A percentile compares a stretch with the other conserved stretches of the same genome.
phyloP scores from a whole-genome alignment of 805 yeast species.

The Candida lessepsii region DNA sequence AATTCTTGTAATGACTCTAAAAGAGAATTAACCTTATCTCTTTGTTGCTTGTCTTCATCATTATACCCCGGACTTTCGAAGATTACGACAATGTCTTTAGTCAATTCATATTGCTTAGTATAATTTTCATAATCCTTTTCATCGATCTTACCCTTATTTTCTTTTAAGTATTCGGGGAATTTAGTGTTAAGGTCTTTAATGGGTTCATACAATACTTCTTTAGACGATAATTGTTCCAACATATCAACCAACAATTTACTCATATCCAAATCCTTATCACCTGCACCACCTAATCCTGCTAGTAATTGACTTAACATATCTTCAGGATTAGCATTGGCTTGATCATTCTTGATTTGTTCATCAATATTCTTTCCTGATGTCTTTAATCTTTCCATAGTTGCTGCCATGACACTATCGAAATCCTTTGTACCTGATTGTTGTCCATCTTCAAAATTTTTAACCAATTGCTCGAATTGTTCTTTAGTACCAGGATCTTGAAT shows the following conservation, averaged over 20 bases:
- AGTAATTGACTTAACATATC: slow-evolving; percentile 65
- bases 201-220: slow-evolving; percentile 85
- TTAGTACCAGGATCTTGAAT: slow-evolving; percentile 54
- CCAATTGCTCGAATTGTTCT: slow-evolving; percentile 49
- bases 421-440: slow-evolving; percentile 32
- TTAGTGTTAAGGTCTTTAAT: slow-evolving; percentile 74
- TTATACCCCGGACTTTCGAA: slow-evolving; percentile 67
- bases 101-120: slow-evolving; percentile 58
- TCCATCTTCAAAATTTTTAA: slow-evolving; percentile 39
- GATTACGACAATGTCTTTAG: slow-evolving; percentile 57
- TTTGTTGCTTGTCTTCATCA: slow-evolving; percentile 44
- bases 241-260: slow-evolving; percentile 65
- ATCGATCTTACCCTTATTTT: slow-evolving; percentile 44
- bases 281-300: slow-evolving; percentile 45
- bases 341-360: slow-evolving; percentile 49
- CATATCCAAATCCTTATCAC: slow-evolving; percentile 54
- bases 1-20: slow-evolving; percentile 70
- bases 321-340: slow-evolving; percentile 36
- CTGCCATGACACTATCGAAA: slow-evolving; percentile 74
- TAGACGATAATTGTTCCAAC: slow-evolving; percentile 79
- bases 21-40: slow-evolving; percentile 53
- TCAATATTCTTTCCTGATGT: slow-evolving; percentile 74
- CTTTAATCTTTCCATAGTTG: slow-evolving; percentile 76
- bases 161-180: slow-evolving; percentile 68
- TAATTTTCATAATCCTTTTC: slow-evolving; percentile 53